These are phyloP conservation scores for Claviceps citrina DNA, from an alignment of 2,329 filamentous ascomycete species.

Conservation along the genomic window DNA sequence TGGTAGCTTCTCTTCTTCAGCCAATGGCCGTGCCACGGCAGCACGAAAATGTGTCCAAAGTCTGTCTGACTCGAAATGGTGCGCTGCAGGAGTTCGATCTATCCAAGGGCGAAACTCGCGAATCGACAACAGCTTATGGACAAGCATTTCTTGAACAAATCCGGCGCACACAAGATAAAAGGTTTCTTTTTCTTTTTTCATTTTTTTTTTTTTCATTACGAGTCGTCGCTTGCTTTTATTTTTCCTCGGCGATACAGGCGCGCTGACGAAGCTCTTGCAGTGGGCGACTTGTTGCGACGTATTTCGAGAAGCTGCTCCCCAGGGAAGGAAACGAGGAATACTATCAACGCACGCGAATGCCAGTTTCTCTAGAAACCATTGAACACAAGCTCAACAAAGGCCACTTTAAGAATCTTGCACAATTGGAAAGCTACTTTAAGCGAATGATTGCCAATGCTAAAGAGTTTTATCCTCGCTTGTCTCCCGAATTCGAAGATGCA, in stretches of 20 bases:
- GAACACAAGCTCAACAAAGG: conserved; percentile 56
- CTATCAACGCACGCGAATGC: conserved; percentile 61
- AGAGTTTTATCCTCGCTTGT: conserved; percentile 61
- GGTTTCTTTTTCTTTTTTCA: too few species aligned
- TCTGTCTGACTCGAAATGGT: conserved; percentile 2
- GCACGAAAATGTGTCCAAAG: too few species aligned
- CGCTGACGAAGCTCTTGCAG: conserved; percentile 21
- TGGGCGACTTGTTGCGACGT: conserved; percentile 57
- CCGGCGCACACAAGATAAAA: conserved; percentile 65
- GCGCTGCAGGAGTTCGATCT: conserved; percentile 28
- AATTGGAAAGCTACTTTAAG: conserved; percentile 73
- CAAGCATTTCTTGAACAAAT: conserved; percentile 61
- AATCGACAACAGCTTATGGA: conserved; percentile 57
- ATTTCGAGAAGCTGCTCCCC: conserved; percentile 59
- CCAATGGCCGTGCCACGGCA: neutral
- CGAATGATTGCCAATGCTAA: conserved; percentile 80
- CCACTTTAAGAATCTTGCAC: conserved; percentile 54
- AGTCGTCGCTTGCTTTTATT: neutral
- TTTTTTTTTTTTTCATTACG: conserved; percentile 26
- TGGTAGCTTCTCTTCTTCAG: conserved; percentile 2
- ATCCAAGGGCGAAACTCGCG: conserved; percentile 42
- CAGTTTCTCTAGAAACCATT: conserved; percentile 62
- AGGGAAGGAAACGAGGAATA: conserved; percentile 54
- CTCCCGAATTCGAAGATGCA: conserved; percentile 64
- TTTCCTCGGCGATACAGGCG: neutral